Evolutionary conservation across 495 filamentous ascomycete species (phyloP), one percentile per base, ranked within the genome.

Genomic region (Bryoglossum gracile): DNA sequence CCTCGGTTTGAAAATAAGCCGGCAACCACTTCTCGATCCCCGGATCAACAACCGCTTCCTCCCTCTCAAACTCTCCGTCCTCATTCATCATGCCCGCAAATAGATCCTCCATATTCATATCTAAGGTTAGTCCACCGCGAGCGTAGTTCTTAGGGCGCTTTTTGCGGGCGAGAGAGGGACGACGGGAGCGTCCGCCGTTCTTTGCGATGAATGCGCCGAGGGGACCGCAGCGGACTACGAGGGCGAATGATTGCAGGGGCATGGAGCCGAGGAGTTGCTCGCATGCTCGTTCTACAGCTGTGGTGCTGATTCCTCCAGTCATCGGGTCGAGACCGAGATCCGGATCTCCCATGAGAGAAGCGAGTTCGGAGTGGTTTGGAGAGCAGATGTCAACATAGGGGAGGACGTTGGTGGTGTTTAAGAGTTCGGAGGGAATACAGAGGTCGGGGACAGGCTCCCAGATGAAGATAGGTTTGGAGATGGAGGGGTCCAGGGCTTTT

Each of bases 361-460:
- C 84, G 14, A 96, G 71, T 64, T 98, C 92, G 40, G 78, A 63
- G 61, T 92, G 84, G 62, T 98, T 98, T 13, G 92, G 91, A 44
- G 83, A 88, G 60, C 92, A 81, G 43, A 95, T 71, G 61, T 97
- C 85, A 24, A 96, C 81, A 14, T 83, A 65, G n/a, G 72, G 71
- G 19, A 86, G 74, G 13, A 81, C 80, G 43, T 83, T 77, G 26
- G 83, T 76, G 66, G 83, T 86, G 50, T 78, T 83, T 1, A 81
- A 68, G 41, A 89, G 71, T 63, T 96, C 80, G 50, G 79, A 76
- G 0, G 87, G 86, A 0, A 73, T 79, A 62, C 92, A 96, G 2
- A 86, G 76, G 60, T 94, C 87, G 9, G 94, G 92, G 3, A 95
- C 83, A 3, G 92, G 92, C 61, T 98, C 92, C 92, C 92, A 98